These are phyloP conservation scores for Spinellus fusiger DNA, from an alignment of 192 early-diverging fungal species.

Conservation along the genomic window DNA sequence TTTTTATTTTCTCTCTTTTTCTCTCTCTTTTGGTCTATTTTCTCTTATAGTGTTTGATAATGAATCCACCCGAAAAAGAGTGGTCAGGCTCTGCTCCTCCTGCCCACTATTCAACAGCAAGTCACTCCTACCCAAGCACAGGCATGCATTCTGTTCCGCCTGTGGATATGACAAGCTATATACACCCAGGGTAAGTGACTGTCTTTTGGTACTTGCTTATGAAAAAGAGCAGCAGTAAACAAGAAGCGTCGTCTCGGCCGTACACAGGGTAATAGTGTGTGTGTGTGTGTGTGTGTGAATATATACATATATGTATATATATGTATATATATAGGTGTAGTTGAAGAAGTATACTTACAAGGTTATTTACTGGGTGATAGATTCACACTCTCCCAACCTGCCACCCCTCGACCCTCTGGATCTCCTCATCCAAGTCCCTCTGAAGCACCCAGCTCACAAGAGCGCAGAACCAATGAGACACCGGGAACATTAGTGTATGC, in stretches of 20 bases:
- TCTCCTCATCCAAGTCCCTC: neutral
- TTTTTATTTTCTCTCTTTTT: neutral
- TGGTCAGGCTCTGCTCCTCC: neutral
- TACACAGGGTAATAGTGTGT: neutral
- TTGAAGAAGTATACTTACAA: neutral
- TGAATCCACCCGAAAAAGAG: neutral
- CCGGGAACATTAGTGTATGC: neutral
- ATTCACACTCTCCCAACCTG: constrained; percentile 1
- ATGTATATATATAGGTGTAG: neutral
- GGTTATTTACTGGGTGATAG: neutral
- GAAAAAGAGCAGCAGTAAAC: no score
- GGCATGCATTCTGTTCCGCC: neutral
- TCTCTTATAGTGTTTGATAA: neutral
- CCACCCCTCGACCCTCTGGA: constrained; percentile 1
- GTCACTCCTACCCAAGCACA: neutral
- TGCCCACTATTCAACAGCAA: neutral
- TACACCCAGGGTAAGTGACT: neutral
- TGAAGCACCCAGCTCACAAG: neutral
- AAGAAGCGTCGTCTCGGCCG: neutral
- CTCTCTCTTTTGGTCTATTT: neutral
- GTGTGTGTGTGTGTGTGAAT: neutral
- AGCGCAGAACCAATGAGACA: neutral
- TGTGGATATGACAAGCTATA: constrained; percentile 1
- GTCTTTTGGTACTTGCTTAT: no score
- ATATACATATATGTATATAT: neutral